Evolutionary conservation across 2,329 filamentous ascomycete genomes (phyloP).

Genomic region (Colletotrichum coccodes): DNA sequence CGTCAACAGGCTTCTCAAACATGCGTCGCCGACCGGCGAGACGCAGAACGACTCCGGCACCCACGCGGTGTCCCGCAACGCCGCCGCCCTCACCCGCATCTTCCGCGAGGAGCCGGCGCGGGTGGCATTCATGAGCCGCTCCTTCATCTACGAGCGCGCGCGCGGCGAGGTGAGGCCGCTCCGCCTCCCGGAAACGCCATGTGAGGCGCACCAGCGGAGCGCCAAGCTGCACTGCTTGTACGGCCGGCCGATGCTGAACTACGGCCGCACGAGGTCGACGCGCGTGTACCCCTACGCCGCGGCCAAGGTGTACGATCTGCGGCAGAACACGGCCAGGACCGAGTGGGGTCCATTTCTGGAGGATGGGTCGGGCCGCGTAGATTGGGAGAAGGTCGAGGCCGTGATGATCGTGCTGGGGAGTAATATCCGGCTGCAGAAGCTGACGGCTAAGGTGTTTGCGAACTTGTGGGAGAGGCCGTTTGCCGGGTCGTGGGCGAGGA

Average conservation of each 20-base stretch:
- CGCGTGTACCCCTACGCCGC: slow-evolving; percentile 70
- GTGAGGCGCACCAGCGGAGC: slow-evolving; percentile 67
- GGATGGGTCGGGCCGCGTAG: slow-evolving; percentile 70
- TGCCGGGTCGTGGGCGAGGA: slow-evolving; percentile 62
- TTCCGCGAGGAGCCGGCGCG: slow-evolving; percentile 61
- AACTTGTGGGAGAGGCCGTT: slow-evolving; percentile 67
- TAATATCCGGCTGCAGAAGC: slow-evolving; percentile 65
- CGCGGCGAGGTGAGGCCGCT: slow-evolving; percentile 45
- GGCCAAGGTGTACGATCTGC: slow-evolving; percentile 78
- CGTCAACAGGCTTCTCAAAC: slow-evolving; percentile 56
- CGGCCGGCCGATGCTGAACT: slow-evolving; percentile 65
- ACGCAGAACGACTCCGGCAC: slow-evolving; percentile 45
- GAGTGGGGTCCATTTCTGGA: slow-evolving; percentile 78
- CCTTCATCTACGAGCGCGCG: slow-evolving; percentile 70
- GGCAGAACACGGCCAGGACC: slow-evolving; percentile 70
- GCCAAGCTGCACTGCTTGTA: slow-evolving; percentile 78
- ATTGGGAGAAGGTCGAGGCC: slow-evolving; percentile 85
- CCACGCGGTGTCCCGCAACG: slow-evolving; percentile 58
- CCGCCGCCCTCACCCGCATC: slow-evolving; percentile 53
- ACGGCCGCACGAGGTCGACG: slow-evolving; percentile 46
- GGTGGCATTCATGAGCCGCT: slow-evolving; percentile 71
- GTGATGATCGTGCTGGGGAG: slow-evolving; percentile 75
- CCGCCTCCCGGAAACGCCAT: slow-evolving; percentile 33
- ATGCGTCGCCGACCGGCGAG: slow-evolving; percentile 49
- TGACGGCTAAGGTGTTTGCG: slow-evolving; percentile 57